phyloP scores from a whole-genome alignment of 495 filamentous ascomycete species.

The Xylaria intraflava region DNA sequence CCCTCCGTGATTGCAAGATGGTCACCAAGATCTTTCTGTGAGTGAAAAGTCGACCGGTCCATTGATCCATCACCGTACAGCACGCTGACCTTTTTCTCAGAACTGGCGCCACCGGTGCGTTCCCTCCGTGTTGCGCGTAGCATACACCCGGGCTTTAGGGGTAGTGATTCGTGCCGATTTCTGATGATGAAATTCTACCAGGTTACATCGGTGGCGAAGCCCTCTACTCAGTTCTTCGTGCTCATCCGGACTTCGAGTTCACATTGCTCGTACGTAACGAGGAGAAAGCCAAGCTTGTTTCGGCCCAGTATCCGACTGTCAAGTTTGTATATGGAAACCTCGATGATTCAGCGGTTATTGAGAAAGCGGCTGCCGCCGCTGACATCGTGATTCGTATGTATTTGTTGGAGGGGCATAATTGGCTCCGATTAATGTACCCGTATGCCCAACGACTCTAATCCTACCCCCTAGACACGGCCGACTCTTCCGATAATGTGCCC shows the following conservation, averaged over 20 bases:
- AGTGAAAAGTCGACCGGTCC: conserved; percentile 5
- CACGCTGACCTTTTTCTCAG: conserved; percentile 36
- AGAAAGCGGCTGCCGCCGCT: conserved; percentile 52
- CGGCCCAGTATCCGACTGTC: conserved; percentile 47
- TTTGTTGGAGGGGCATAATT: neutral
- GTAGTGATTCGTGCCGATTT: neutral
- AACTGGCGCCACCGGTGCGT: conserved; percentile 34
- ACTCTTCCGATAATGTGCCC: conserved; percentile 39
- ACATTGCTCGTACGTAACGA: conserved; percentile 61
- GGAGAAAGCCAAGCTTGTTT: conserved; percentile 56
- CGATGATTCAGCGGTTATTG: conserved; percentile 49
- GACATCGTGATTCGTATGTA: conserved; percentile 61
- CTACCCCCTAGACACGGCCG: conserved; percentile 34
- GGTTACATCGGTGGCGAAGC: conserved; percentile 76
- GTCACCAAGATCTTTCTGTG: conserved; percentile 34
- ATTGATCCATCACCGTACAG: neutral
- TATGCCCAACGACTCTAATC: neutral
- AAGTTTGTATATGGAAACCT: conserved; percentile 52
- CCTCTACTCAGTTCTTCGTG: conserved; percentile 50
- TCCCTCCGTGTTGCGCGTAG: neutral
- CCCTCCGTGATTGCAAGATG: conserved; percentile 13
- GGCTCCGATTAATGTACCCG: neutral
- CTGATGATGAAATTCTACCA: conserved; percentile 13
- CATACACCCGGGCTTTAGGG: neutral
- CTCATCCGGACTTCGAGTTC: conserved; percentile 64